Evolutionary conservation across 108 stramenopile genomes (phyloP), one percentile per base, ranked within the genome.

Genomic region (Skeletonema potamos): DNA sequence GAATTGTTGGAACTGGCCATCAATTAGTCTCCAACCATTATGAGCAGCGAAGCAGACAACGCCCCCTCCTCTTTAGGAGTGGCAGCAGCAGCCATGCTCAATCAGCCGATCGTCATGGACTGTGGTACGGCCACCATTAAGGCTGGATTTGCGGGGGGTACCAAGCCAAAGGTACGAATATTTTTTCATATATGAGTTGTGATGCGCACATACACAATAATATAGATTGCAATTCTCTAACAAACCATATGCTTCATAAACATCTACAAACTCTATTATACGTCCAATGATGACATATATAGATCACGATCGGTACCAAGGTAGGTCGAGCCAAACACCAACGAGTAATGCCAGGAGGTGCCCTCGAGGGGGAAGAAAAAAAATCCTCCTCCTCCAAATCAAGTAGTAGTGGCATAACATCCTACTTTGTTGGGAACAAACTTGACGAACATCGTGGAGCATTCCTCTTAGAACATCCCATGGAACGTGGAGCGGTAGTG

Each of bases 41-140:
- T 51, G 48, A 51, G 48, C 48, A 51, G 22, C 48, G 48, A 51
- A 51, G 48, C 20, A 51, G 48, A 51, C 3, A 24, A 9, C 22
- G 48, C 48, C 22, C 48, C 72, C 39, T 20, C 70, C 33, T 65
- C 77, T 4, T 33, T 63, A 10, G 46, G 58, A 22, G 59, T 37
- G 22, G 58, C 77, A 51, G 73, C 58, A 7, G 84, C 59, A 4
- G 85, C 74, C 22, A 86, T 95, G 57, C 76, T 95, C 64, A 95
- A 96, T 76, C 97, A 97, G 69, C 97, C 98, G 46, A 88, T 99
- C 43, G 97, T 99, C 57, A 93, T 99, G 39, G 98, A 99, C 74
- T 95, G 93, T 73, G 98, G 97, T 10, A 96, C 95, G 13, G 86
- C 92, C 18, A 81, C 84, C 5, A 72, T 97, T 55, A 97, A 97